Evolutionary conservation across 805 yeast species (phyloP), one percentile per base, ranked within the genome.

Genomic region (Metschnikowia proteae): DNA sequence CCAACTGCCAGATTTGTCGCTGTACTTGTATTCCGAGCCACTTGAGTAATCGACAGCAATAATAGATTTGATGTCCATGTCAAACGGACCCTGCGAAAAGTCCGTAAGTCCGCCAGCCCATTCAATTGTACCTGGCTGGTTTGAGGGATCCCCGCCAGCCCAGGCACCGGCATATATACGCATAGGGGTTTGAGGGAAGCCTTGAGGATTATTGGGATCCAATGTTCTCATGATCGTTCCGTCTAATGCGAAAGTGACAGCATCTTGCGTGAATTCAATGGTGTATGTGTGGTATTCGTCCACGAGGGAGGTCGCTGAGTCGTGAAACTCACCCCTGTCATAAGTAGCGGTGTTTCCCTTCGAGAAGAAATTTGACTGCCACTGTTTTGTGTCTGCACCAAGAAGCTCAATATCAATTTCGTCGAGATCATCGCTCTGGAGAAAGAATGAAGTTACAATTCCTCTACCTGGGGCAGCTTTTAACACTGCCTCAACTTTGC

Each of bases 151-250:
- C 30, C 80, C 80, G 17, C 78, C 81, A 10, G 79, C 76, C 81
- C 81, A 75, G n/a, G 71, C 47, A 5, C 80, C 80, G 26, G 75
- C 52, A 47, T 36, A 44, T 29, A 53, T 38, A 46, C 43, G 43
- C 91, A 90, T 88, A 43, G 97, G 97, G n/a, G 89, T 72, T 69
- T 90, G 96, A 38, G 97, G 97, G 66, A 79, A 91, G 4, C 96
- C 96, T 60, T 81, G 76, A 23, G 83, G 71, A 48, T 62, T 63
- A 48, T 71, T 67, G 48, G 80, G 74, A 8, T 60, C 38, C 46
- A 91, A 68, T 1, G 86, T 78, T 72, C 97, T 81, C 7, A 88
- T 81, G 0, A 75, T 72, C 6, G 54, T 61, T 28, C 92, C 95
- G 60, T 91, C 95, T 26, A 88, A 58, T 49, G 78, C 79, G 90